Percentiles rank a stretch among this genome's conserved stretches.
phyloP scores from a whole-genome alignment of 2,329 filamentous ascomycete species.

The Ceratocystis huliohia region DNA sequence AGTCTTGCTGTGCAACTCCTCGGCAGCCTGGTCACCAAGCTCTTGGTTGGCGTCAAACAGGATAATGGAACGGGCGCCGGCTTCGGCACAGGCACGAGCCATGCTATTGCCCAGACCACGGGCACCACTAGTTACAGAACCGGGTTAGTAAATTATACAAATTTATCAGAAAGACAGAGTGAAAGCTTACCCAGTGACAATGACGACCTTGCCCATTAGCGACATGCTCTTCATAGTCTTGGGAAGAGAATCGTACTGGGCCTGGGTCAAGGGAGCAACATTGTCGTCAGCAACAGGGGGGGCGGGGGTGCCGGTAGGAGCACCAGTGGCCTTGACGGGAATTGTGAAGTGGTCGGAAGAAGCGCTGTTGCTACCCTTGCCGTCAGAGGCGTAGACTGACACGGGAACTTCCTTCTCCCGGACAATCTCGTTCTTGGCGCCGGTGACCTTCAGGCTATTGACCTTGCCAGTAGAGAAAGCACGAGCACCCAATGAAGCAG shows the following conservation, averaged over 20 bases:
- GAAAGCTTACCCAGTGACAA: slow-evolving; percentile 52
- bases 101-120: slow-evolving; percentile 69
- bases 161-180: background rate
- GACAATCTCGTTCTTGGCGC: slow-evolving; percentile 38
- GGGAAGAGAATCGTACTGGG: slow-evolving; percentile 44
- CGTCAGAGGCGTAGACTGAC: slow-evolving; percentile 39
- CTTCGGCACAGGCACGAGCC: slow-evolving; percentile 64
- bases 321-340: slow-evolving; percentile 36
- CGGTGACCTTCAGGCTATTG: slow-evolving; percentile 23
- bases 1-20: slow-evolving; percentile 58
- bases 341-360: slow-evolving; percentile 43
- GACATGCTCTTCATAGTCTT: slow-evolving; percentile 57
- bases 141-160: background rate
- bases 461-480: slow-evolving; percentile 17
- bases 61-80: slow-evolving; percentile 58
- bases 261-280: slow-evolving; percentile 40
- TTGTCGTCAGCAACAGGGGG: slow-evolving; percentile 34
- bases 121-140: slow-evolving; percentile 42
- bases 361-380: slow-evolving; percentile 32
- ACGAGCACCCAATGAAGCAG: slow-evolving; percentile 18
- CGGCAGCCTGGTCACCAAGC: slow-evolving; percentile 56
- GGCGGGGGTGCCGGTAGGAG: slow-evolving; percentile 32
- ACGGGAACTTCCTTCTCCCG: slow-evolving; percentile 46
- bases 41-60: slow-evolving; percentile 69
- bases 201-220: slow-evolving; percentile 56